Evolutionary conservation across 1,284 basidiomycete genomes (phyloP), one percentile per base, ranked within the genome.

Genomic region (Ustilago loliicola): DNA sequence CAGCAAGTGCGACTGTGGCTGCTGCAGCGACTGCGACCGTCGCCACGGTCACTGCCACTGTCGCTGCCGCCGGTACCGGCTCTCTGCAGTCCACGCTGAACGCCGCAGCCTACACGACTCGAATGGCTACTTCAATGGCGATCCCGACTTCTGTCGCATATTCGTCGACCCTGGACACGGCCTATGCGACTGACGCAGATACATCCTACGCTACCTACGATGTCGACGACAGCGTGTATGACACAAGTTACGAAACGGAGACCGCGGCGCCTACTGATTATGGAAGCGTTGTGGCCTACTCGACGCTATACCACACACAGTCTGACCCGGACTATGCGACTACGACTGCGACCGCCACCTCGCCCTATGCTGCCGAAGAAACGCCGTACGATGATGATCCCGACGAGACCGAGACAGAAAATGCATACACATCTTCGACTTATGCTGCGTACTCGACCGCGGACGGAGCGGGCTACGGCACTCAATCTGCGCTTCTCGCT

Each of bases 1-100:
- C 67, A 15, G 48, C 56, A 27, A 64, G 52, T 32, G 51, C 59
- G 10, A 38, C 42, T 30, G 70, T 51, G 17, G 53, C 47, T 15
- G 50, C 61, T 17, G 42, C 55, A 10, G 34, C 45, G 5, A 67
- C 58, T 7, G 34, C 34, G 27, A 55, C 62, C 38, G 59, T 52
- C 34, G 11, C 42, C 27, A 27, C 38, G 42, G 36, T 45, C 38
- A 45, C 38, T 21, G 40, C 2, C 17, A 57, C 38, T 19, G 55
- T 21, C 23, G 15, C 40, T 47, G 29, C 38, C 15, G 7, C 55
- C 40, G 55, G 1, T 3, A 27, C 48, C 10, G 48, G 48, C 25
- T 50, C 48, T 29, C 48, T 50, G 13, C 48, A 50, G 25, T 50
- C 48, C 25, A 50, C 48, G 48, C 48, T 50, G 25, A 50, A 50